Percentiles rank a stretch among this genome's conserved stretches.
These are phyloP conservation scores for Didymella keratinophila DNA, from an alignment of 2,329 filamentous ascomycete genomes.

Conservation along the genomic window DNA sequence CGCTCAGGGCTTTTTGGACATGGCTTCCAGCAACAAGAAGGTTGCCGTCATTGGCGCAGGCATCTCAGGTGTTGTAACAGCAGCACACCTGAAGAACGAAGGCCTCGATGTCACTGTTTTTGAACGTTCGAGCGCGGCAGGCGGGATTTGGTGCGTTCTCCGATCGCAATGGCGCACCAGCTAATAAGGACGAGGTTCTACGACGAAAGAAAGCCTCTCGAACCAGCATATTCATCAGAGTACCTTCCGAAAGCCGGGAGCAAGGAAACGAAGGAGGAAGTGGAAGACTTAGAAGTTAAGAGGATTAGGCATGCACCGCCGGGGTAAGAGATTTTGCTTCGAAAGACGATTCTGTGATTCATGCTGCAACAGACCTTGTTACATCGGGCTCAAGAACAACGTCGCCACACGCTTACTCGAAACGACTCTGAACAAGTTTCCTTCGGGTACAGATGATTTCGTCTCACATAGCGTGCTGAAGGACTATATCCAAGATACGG, in stretches of 20 bases:
- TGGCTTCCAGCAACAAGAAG: conserved; percentile 23
- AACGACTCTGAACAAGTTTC: conserved; percentile 63
- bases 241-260: conserved; percentile 29
- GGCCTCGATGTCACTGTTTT: conserved; percentile 61
- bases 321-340: conserved; percentile 49
- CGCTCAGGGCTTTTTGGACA: not conserved
- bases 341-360: not conserved
- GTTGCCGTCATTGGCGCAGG: conserved; percentile 50
- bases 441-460: conserved; percentile 65
- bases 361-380: conserved; percentile 56
- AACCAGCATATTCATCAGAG: conserved; percentile 57
- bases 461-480: conserved; percentile 65
- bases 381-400: conserved; percentile 62
- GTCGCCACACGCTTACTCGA: conserved; percentile 61
- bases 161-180: not conserved
- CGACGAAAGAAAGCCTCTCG: conserved; percentile 58
- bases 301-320: conserved; percentile 57
- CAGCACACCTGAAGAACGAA: conserved; percentile 46
- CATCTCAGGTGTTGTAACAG: conserved; percentile 48
- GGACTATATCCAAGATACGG: conserved; percentile 68
- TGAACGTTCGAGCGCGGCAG: conserved; percentile 61
- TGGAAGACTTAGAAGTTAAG: conserved; percentile 22
- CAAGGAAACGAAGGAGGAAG: conserved; percentile 27
- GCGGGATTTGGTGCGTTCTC: conserved; percentile 62
- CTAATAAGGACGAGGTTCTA: conserved; percentile 51